Percentiles rank a stretch among this genome's conserved stretches.
Evolutionary conservation across 192 early-diverging fungal genomes (phyloP).

Genomic region (Kickxella alabastrina): DNA sequence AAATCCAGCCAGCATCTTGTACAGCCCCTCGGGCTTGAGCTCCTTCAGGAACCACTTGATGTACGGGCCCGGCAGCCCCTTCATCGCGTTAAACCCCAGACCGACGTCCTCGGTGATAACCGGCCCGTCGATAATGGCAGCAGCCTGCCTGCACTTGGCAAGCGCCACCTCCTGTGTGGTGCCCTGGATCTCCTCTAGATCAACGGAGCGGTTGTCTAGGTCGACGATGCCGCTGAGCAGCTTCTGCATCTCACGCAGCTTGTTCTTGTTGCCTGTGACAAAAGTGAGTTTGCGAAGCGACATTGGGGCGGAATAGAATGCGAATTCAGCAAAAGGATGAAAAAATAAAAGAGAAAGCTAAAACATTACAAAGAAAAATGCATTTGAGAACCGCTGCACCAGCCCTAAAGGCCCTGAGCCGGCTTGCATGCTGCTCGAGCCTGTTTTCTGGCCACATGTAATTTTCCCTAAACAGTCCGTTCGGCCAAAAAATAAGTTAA

Average conservation of each 20-base stretch:
- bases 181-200: slow-evolving; percentile 95
- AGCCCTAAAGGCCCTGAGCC: too few relatives aligned
- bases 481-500: background rate
- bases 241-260: slow-evolving; percentile 81
- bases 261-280: slow-evolving; percentile 97
- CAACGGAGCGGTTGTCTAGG: slow-evolving; percentile 65
- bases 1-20: slow-evolving; percentile 82
- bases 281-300: slow-evolving; percentile 61
- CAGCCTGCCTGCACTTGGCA: slow-evolving; percentile 78
- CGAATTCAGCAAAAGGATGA: background rate
- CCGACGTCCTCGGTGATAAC: slow-evolving; percentile 92
- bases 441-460: too few relatives aligned
- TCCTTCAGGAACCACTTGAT: slow-evolving; percentile 94
- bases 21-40: slow-evolving; percentile 71
- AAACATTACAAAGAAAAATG: too few relatives aligned
- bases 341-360: background rate
- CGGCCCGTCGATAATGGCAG: slow-evolving; percentile 61
- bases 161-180: slow-evolving; percentile 67
- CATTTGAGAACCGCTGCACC: too few relatives aligned
- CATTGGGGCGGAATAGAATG: too few relatives aligned
- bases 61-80: slow-evolving; percentile 84
- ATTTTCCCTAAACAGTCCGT: too few relatives aligned
- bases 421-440: too few relatives aligned
- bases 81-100: slow-evolving; percentile 91
- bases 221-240: slow-evolving; percentile 68